phyloP scores from a whole-genome alignment of 192 early-diverging fungal species.

The Backusella morwellensis region DNA sequence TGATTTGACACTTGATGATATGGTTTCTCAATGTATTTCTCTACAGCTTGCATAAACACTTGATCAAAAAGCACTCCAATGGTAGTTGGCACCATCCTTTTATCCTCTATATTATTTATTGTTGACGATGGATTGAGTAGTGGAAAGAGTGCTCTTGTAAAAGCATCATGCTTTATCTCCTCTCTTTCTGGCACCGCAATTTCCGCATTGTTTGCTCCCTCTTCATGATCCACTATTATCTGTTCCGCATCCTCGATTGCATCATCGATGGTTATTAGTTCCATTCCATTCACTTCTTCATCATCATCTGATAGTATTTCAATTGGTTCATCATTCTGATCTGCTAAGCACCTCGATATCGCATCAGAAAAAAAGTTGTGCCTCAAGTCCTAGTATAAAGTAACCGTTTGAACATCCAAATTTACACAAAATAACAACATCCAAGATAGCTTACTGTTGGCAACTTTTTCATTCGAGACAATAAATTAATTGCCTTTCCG shows the following conservation, averaged over 20 bases:
- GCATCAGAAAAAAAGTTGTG: neutral
- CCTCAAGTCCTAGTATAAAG: neutral
- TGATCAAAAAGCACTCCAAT: constrained; percentile 3
- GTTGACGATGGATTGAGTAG: neutral
- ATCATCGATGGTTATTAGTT: neutral
- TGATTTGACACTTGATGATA: constrained; percentile 25
- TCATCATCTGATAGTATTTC: neutral
- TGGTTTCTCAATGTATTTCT: constrained; percentile 30
- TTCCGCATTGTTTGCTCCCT: neutral
- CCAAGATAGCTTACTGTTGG: neutral
- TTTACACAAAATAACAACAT: neutral
- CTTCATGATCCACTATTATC: neutral
- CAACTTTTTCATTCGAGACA: neutral
- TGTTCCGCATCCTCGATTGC: neutral
- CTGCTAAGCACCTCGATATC: neutral
- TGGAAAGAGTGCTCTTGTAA: neutral
- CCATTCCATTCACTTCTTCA: neutral
- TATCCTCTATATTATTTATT: neutral
- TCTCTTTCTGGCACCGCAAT: neutral
- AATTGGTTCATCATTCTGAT: neutral
- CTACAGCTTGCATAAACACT: neutral
- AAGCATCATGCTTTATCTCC: neutral
- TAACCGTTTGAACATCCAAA: neutral
- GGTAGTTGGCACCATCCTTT: neutral
- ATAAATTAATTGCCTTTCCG: constrained; percentile 4